A percentile compares a stretch with the other conserved stretches of the same genome.
These are phyloP conservation scores for Pleurotus ostreatus DNA, from an alignment of 768 basidiomycete species.

Conservation along the genomic window DNA sequence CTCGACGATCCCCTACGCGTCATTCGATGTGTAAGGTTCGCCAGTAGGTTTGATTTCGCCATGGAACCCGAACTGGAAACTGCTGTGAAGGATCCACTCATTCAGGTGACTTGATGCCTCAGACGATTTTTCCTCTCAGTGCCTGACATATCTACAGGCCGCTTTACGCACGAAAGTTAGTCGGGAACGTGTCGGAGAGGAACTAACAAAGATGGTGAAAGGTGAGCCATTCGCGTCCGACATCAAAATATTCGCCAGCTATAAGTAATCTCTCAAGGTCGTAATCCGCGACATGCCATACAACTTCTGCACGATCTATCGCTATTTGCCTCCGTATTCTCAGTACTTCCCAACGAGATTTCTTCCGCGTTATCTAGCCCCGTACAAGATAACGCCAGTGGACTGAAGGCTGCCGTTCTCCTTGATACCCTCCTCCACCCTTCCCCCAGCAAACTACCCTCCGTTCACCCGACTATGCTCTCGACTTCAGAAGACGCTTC, in stretches of 20 bases:
- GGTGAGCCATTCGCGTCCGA: slow-evolving; percentile 34
- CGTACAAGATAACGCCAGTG: slow-evolving; percentile 33
- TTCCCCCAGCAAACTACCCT: slow-evolving; percentile 24
- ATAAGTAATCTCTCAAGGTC: slow-evolving; percentile 40
- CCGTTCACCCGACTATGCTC: slow-evolving; percentile 45
- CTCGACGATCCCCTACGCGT: slow-evolving; percentile 91
- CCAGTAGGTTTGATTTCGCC: slow-evolving; percentile 83
- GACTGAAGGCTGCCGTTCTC: slow-evolving; percentile 55
- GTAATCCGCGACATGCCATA: slow-evolving; percentile 70
- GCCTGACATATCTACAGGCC: slow-evolving; percentile 33
- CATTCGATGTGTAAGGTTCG: slow-evolving; percentile 87
- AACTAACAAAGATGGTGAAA: slow-evolving; percentile 92
- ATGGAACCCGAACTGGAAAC: slow-evolving; percentile 65
- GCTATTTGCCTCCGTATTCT: slow-evolving; percentile 67
- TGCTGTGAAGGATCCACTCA: slow-evolving; percentile 55
- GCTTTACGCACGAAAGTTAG: slow-evolving; percentile 79
- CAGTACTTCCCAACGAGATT: slow-evolving; percentile 43
- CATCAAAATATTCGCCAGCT: too few species aligned
- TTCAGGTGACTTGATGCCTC: slow-evolving; percentile 45
- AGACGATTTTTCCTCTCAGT: too few species aligned
- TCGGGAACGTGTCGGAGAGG: slow-evolving; percentile 88
- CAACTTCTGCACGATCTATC: slow-evolving; percentile 69
- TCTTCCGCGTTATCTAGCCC: slow-evolving; percentile 39
- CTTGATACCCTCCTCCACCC: slow-evolving; percentile 46
- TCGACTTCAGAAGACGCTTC: slow-evolving; percentile 33